Evolutionary conservation across 1,139 yeast species (phyloP).

Genomic region (Yamadazyma pseudoaaseri): DNA sequence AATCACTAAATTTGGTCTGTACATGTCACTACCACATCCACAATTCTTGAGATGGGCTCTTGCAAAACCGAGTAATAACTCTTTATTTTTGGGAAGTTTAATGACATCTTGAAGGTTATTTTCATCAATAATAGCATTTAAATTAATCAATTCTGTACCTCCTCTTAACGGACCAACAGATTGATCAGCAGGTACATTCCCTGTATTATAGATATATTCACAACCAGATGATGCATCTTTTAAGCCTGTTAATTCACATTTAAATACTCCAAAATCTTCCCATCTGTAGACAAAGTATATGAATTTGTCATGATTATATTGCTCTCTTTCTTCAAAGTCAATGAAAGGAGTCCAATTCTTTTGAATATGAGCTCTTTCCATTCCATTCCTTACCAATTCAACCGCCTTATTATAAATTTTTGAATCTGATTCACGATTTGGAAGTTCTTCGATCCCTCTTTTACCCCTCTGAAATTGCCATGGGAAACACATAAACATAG

Average conservation of each 20-base stretch:
- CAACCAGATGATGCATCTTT: conserved; percentile 28
- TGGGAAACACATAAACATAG: conserved; percentile 33
- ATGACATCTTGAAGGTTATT: conserved; percentile 18
- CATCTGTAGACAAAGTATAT: conserved; percentile 30
- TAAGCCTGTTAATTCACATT: conserved; percentile 20
- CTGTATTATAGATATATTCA: conserved; percentile 23
- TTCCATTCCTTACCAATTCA: conserved; percentile 24
- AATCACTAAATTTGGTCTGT: conserved; percentile 46
- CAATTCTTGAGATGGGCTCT: conserved; percentile 45
- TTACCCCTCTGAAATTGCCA: conserved; percentile 40
- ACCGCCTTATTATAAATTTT: conserved; percentile 22
- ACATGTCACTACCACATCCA: conserved; percentile 47
- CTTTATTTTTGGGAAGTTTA: conserved; percentile 22
- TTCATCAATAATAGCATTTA: conserved; percentile 22
- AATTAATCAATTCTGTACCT: conserved; percentile 28
- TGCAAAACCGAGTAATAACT: conserved; percentile 49
- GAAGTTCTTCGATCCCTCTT: conserved; percentile 24
- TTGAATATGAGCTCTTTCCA: conserved; percentile 17
- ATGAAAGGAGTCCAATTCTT: conserved; percentile 36
- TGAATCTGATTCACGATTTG: conserved; percentile 15
- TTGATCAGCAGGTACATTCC: conserved; percentile 15
- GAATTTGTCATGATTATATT: conserved; percentile 16
- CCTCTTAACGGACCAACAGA: conserved; percentile 33
- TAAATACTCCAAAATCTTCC: conserved; percentile 25
- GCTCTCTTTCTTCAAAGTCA: conserved; percentile 16